Conservation (phyloP, 2,329 filamentous ascomycete species). For the Neoascochyta sp. region DNA sequence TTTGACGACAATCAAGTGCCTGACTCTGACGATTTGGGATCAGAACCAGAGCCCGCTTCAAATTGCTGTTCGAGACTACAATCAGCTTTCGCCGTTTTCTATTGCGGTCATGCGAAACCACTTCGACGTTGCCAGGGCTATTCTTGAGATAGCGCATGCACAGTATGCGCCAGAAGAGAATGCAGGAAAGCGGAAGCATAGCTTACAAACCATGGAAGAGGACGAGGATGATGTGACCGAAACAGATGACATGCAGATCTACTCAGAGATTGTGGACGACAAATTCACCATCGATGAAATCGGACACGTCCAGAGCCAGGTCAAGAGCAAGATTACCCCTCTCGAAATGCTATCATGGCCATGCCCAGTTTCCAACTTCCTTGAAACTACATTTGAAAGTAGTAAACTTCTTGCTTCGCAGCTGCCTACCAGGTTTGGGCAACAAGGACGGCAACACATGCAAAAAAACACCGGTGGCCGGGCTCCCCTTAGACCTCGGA, state of each 20-base stretch:
- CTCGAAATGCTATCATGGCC: constrained; percentile 47
- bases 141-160: constrained; percentile 66
- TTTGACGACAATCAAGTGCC: constrained; percentile 59
- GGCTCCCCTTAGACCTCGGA: constrained; percentile 5
- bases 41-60: constrained; percentile 54
- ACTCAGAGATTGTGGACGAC: constrained; percentile 58
- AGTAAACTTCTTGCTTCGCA: background rate
- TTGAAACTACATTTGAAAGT: constrained; percentile 4
- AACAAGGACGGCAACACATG: too few relatives aligned
- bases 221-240: constrained; percentile 32
- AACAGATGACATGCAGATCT: constrained; percentile 32
- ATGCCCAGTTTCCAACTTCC: constrained; percentile 10
- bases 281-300: constrained; percentile 74
- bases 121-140: constrained; percentile 57
- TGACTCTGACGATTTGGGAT: constrained; percentile 61
- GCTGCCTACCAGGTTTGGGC: too few relatives aligned
- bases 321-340: constrained; percentile 62
- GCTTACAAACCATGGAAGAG: constrained; percentile 42
- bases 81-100: constrained; percentile 59
- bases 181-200: constrained; percentile 42
- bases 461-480: background rate
- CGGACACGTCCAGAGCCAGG: constrained; percentile 63
- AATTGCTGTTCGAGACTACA: constrained; percentile 56
- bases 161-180: constrained; percentile 61
- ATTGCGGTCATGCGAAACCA: constrained; percentile 67